phyloP scores from a whole-genome alignment of 345 rosid species.

The Eucalyptus curtisii region DNA sequence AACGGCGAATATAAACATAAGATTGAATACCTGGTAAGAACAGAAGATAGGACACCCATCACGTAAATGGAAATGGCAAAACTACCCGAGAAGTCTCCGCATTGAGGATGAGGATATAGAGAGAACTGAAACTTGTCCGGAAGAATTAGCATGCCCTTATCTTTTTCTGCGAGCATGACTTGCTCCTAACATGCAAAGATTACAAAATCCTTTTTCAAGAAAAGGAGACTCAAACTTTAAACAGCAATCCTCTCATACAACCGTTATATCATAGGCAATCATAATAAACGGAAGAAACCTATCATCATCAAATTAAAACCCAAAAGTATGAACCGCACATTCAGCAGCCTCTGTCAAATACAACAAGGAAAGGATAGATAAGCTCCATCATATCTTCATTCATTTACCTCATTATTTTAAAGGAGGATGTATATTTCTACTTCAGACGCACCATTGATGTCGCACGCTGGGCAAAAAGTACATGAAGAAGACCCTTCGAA shows the following conservation, averaged over 20 bases:
- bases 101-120: not conserved
- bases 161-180: not conserved
- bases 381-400: not conserved
- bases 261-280: not conserved
- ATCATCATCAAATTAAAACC: not conserved
- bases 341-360: not conserved
- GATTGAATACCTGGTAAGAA: not conserved
- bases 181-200: not conserved
- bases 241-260: not conserved
- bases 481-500: slow-evolving; percentile 75
- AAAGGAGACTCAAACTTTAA: not conserved
- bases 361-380: not conserved
- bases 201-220: not conserved
- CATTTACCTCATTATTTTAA: not conserved
- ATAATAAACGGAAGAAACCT: not conserved
- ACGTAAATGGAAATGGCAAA: not conserved
- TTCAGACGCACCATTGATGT: slow-evolving; percentile 49
- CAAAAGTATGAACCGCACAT: not conserved
- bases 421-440: not conserved
- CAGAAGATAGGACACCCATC: not conserved
- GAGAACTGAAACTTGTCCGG: not conserved
- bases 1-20: not conserved
- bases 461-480: slow-evolving; percentile 75
- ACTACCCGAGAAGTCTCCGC: not conserved
- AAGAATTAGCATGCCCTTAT: not conserved